Evolutionary conservation across 2,329 filamentous ascomycete genomes (phyloP).

Genomic region (Dryadomyces sulphureus): DNA sequence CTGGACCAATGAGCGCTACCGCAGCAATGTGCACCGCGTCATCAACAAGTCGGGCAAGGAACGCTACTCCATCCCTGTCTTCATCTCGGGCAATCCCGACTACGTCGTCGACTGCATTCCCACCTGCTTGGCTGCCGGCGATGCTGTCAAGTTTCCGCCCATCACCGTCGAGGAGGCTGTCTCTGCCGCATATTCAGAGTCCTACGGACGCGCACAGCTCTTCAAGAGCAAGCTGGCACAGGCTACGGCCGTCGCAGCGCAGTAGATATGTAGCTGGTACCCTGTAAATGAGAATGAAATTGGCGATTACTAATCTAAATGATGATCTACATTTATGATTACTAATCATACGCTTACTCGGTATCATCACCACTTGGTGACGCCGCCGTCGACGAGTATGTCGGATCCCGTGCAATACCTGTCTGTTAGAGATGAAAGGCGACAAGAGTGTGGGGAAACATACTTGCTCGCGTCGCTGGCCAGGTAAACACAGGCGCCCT

Average conservation of each 20-base stretch:
- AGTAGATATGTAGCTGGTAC: background rate
- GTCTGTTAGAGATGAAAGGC: background rate
- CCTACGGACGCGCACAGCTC: conserved; percentile 7
- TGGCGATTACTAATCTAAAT: too few species aligned
- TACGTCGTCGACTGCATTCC: conserved; percentile 9
- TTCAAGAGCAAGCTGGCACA: conserved; percentile 4
- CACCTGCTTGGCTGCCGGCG: conserved; percentile 1
- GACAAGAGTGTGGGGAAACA: background rate
- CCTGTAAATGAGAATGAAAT: too few species aligned
- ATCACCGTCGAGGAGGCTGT: conserved; percentile 8
- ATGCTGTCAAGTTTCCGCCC: conserved; percentile 4
- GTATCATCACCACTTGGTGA: conserved; percentile 8
- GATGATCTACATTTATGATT: background rate
- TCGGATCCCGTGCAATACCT: conserved; percentile 9
- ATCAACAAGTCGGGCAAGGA: conserved; percentile 17
- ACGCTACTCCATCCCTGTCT: conserved; percentile 8
- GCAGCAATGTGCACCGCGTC: conserved; percentile 37
- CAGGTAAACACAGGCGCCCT: conserved; percentile 45
- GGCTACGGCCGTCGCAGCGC: background rate
- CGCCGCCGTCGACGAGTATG: conserved; percentile 9
- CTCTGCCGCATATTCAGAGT: conserved; percentile 6
- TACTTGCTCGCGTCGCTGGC: conserved; percentile 41
- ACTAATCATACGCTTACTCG: background rate
- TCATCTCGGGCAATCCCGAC: conserved; percentile 9
- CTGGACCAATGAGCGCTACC: conserved; percentile 37